Evolutionary conservation across 2,329 filamentous ascomycete genomes (phyloP), one percentile per base, ranked within the genome.

Genomic region (Xylariaceae sp.): DNA sequence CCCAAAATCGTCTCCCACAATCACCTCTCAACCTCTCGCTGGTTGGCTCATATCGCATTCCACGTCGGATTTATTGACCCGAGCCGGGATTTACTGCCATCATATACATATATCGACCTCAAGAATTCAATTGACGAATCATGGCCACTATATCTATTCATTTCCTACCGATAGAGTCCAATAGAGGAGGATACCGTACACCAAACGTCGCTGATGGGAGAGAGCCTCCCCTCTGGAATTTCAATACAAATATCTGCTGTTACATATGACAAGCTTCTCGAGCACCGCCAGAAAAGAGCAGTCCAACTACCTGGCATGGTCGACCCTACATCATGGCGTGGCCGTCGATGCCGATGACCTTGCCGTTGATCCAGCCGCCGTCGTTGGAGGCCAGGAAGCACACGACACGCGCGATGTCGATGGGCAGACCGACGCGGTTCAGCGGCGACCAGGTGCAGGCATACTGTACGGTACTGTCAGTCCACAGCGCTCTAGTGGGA

Each of bases 361-460:
- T 54, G 33, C 64, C 64, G 44, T 68, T 68, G 36, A 67, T 52
- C 64, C 64, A 68, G 39, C 59, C 63, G 35, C 62, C 64, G 32
- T 68, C 64, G 35, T 67, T 56, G 5, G 63, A 66, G 4, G 63
- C 64, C 25, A 67, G 51, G 60, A 67, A 67, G 61, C 70, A 75
- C 36, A 79, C 76, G 13, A 79, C 75, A 40, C 76, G 72, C 42
- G 77, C 78, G 54, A 83, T 75, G 53, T 82, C 78, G 51, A 79
- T 72, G 37, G 77, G 77, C 43, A 80, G 74, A 45, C 77, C 77
- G 38, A 80, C 77, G 51, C 77, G 73, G 61, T 70, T 68, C 46
- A 77, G 64, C 23, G 77, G 77, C 13, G 74, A 79, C 75, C 76
- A 80, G 39, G 69, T 75, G 40, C 68, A 65, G 28, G 76, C 77